A percentile compares a stretch with the other conserved stretches of the same genome.
Conservation (phyloP, 2,329 filamentous ascomycete genomes). For the Claviceps sp. region DNA sequence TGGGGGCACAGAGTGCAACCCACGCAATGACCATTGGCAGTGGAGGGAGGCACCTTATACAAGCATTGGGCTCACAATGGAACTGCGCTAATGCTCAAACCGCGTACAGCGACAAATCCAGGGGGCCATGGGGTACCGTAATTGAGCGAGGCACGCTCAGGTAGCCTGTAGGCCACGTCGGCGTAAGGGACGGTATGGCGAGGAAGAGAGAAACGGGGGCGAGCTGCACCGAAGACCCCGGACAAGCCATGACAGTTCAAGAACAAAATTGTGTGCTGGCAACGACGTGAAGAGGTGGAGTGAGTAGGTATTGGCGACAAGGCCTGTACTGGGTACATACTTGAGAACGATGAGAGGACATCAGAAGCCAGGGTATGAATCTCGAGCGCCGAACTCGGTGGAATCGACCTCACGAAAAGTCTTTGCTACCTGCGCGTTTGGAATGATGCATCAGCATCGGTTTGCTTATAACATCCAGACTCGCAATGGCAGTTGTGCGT, state of each 20-base stretch:
- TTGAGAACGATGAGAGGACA: background rate
- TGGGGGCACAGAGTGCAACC: background rate
- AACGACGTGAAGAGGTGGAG: background rate
- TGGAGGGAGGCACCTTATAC: background rate
- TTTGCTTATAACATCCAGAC: background rate
- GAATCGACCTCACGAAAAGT: background rate
- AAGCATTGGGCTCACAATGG: conserved; percentile 8
- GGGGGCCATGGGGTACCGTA: background rate
- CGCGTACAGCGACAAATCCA: conserved; percentile 7
- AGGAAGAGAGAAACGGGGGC: background rate
- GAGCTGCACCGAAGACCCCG: background rate
- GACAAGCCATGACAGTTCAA: background rate
- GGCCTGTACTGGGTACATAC: background rate
- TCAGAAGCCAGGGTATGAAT: background rate
- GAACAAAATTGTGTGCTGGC: background rate
- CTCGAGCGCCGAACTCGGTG: background rate
- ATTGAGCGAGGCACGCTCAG: background rate
- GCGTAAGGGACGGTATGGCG: background rate
- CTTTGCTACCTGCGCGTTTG: background rate
- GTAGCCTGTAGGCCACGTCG: background rate
- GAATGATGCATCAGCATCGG: background rate
- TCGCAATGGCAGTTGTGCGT: background rate
- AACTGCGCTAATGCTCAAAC: conserved; percentile 8
- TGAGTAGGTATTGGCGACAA: background rate
- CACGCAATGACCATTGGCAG: conserved; percentile 1